Base-by-base conservation (phyloP, 2,329 filamentous ascomycete genomes). In the Akanthomyces uredinophilus region DNA sequence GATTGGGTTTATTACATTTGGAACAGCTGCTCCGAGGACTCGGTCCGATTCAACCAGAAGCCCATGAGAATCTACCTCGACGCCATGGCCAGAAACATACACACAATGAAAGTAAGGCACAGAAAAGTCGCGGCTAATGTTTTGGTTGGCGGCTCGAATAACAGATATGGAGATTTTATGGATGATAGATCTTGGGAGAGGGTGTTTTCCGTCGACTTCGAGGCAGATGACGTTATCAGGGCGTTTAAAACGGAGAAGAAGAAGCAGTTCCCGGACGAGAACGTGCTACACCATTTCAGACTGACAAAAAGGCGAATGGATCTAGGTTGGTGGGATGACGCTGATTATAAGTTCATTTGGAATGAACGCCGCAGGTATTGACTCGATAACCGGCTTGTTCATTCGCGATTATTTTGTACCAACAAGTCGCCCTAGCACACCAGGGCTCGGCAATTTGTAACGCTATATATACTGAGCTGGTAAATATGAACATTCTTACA, bases 171-270 rank as follows among this genome's bases (percentile, higher is more conserved):
- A 11, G 4, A 4, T 4, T 24, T 22, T 8, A 5, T 13, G 20
- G 22, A 27, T 27, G 20, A 54, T 35, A 24, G 20, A 18, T 41
- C 20, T 32, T 56, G 39, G 53, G 53, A 56, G 53, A 5, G 1
- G 14, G 18, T 44, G 39, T 46, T 56, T 22, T 29, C 2, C 18
- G 5, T 29, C 11, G 14, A 2, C 1, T 59, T 51, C 13, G 46
- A 59, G 18, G 20, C 56, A 18, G 56, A 59, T 32, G 46, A 59
- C 5, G 32, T 59, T 29, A 20, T 59, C 8, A 41, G 18, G 46
- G 56, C 56, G 32, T 59, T 59, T 18, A 43, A 24, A 51, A 11
- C 2, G n/a, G 46, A 59, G 22, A 59, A 51, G 46, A 59, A 22
- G 32, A 51, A 59, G 27, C 14, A 11, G 14, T 16, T 13, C 37